Conservation (phyloP, 2,329 filamentous ascomycete species). For the Pseudogymnoascus destructans region DNA sequence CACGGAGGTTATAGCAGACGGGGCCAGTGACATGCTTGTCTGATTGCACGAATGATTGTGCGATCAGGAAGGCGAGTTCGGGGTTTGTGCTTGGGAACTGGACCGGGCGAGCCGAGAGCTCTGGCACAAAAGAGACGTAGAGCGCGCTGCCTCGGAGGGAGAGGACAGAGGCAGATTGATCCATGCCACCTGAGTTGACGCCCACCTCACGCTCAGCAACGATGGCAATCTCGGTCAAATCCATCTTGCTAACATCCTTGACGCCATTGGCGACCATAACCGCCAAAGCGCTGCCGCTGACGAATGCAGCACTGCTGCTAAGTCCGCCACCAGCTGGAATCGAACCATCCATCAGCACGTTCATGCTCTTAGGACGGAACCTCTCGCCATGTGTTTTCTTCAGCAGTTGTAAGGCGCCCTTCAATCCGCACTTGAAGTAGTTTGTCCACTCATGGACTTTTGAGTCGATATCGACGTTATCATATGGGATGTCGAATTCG, state of each 20-base stretch:
- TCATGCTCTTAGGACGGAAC: constrained; percentile 64
- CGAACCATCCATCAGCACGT: constrained; percentile 79
- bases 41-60: constrained; percentile 83
- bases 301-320: constrained; percentile 87
- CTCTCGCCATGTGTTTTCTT: constrained; percentile 46
- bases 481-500: constrained; percentile 57
- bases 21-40: constrained; percentile 93
- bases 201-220: constrained; percentile 89
- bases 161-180: constrained; percentile 92
- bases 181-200: constrained; percentile 97
- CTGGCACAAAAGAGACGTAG: constrained; percentile 79
- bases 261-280: constrained; percentile 79
- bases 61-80: constrained; percentile 82
- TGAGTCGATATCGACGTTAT: constrained; percentile 67
- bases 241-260: constrained; percentile 70
- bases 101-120: constrained; percentile 62
- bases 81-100: constrained; percentile 69
- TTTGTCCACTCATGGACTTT: constrained; percentile 89
- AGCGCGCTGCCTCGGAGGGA: constrained; percentile 74
- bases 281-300: constrained; percentile 77
- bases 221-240: constrained; percentile 83
- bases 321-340: constrained; percentile 87
- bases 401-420: constrained; percentile 68
- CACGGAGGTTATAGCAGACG: constrained; percentile 89
- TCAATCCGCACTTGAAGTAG: constrained; percentile 89